Percentiles rank a stretch among this genome's conserved stretches.
These are phyloP conservation scores for Fragaria vesca DNA, from an alignment of 306 rosid species.

Conservation along the genomic window DNA sequence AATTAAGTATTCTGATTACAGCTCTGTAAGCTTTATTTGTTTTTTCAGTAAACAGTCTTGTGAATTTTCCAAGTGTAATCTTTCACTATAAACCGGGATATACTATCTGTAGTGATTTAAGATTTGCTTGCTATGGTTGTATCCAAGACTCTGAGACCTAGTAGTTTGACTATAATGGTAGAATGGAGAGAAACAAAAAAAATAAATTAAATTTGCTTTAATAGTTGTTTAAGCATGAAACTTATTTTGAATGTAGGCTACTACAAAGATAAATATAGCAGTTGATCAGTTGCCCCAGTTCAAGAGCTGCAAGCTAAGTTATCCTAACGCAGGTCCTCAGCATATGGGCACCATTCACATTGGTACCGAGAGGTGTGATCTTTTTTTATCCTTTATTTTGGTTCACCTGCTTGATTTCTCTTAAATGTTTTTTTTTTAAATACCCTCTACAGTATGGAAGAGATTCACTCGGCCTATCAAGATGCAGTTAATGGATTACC, in stretches of 20 bases:
- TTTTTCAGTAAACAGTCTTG: not conserved
- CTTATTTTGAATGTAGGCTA: conserved; percentile 47
- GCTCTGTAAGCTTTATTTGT: conserved; percentile 62
- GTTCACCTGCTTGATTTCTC: not conserved
- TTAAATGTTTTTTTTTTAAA: conserved; percentile 16
- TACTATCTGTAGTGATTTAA: not conserved
- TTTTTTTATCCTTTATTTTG: conserved; percentile 3
- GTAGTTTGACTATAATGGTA: not conserved
- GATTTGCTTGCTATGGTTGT: not conserved
- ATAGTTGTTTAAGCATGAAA: not conserved
- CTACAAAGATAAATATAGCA: conserved; percentile 89
- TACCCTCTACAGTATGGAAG: conserved; percentile 62
- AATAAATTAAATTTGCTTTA: not conserved
- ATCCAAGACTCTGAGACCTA: not conserved
- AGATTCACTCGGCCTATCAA: conserved; percentile 74
- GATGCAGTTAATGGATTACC: conserved; percentile 83
- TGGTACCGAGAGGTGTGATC: conserved; percentile 76
- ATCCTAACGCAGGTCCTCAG: conserved; percentile 72
- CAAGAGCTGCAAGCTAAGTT: conserved; percentile 53
- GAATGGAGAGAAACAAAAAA: not conserved
- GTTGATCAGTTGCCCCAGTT: conserved; percentile 89
- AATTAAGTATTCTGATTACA: conserved; percentile 75
- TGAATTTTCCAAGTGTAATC: not conserved
- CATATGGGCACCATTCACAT: conserved; percentile 90
- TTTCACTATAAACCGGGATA: not conserved